phyloP scores from a whole-genome alignment of 129 eudicot genomes.

The Flaveria brownii region DNA sequence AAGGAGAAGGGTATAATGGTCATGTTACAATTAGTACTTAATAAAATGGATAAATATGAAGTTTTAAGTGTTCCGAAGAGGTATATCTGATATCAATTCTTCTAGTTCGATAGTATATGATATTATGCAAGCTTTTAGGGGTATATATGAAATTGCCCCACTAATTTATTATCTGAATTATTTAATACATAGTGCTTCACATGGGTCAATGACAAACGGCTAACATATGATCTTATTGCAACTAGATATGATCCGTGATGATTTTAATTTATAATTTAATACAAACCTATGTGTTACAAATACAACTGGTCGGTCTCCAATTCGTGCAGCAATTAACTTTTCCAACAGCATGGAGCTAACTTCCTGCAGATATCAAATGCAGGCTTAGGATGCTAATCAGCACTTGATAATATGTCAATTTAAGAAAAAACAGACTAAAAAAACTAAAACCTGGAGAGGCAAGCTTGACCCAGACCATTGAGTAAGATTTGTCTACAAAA shows the following conservation, averaged over 20 bases:
- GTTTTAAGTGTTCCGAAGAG: background rate
- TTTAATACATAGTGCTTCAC: background rate
- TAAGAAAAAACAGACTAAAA: background rate
- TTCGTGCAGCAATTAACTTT: constrained; percentile 84
- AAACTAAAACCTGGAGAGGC: constrained; percentile 44
- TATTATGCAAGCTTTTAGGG: background rate
- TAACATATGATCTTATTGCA: constrained; percentile 18
- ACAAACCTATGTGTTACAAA: constrained; percentile 92
- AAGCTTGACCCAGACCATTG: constrained; percentile 99
- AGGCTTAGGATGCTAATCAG: background rate
- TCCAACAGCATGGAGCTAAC: constrained; percentile 92
- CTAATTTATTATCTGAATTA: background rate
- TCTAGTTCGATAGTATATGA: background rate
- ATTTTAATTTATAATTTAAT: background rate
- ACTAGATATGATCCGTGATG: constrained; percentile 7
- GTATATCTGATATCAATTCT: background rate
- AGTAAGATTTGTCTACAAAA: constrained; percentile 88
- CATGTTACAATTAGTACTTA: background rate
- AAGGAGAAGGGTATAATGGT: background rate
- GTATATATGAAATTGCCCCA: background rate
- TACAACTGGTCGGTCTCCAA: constrained; percentile 87
- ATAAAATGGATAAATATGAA: background rate
- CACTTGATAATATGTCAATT: background rate
- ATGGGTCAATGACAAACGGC: constrained; percentile 2
- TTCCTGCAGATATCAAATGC: constrained; percentile 56